phyloP scores from a whole-genome alignment of 768 basidiomycete genomes.

The Mycena galericulata region DNA sequence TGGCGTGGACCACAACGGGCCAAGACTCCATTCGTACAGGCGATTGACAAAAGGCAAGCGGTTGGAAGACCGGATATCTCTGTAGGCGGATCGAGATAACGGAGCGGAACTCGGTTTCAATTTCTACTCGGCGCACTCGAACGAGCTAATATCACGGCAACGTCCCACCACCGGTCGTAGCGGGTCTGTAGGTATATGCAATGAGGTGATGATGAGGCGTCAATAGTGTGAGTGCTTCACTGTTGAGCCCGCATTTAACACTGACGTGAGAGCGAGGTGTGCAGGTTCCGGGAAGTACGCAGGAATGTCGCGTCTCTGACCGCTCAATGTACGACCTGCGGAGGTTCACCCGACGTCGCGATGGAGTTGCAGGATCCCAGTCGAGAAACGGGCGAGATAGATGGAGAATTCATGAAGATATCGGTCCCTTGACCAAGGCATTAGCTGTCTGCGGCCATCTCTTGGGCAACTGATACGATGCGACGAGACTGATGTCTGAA shows the following conservation, averaged over 20 bases:
- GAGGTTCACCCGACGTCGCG: not conserved
- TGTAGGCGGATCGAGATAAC: slow-evolving; percentile 21
- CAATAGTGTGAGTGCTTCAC: slow-evolving; percentile 13
- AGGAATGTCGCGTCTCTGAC: not conserved
- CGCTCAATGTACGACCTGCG: not conserved
- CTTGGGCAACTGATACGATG: slow-evolving; percentile 11
- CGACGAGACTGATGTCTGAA: slow-evolving; percentile 4
- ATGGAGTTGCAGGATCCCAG: not conserved
- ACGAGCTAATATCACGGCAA: slow-evolving; percentile 14
- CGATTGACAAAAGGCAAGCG: not conserved
- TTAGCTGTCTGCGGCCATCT: not conserved
- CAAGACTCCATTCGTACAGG: not conserved
- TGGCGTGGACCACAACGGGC: not conserved
- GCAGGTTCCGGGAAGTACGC: slow-evolving; percentile 21
- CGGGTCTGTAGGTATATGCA: slow-evolving; percentile 14
- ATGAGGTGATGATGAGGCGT: slow-evolving; percentile 30
- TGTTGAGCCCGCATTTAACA: slow-evolving; percentile 26
- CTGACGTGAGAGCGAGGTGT: slow-evolving; percentile 32
- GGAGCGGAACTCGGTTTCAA: not conserved
- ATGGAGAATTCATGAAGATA: not conserved
- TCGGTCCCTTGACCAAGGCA: slow-evolving; percentile 11
- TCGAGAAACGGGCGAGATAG: not conserved
- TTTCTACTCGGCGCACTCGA: slow-evolving; percentile 3
- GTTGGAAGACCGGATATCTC: not conserved
- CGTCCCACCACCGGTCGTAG: slow-evolving; percentile 10